phyloP scores from a whole-genome alignment of 441 rosid species.

The Erodium moschatum region DNA sequence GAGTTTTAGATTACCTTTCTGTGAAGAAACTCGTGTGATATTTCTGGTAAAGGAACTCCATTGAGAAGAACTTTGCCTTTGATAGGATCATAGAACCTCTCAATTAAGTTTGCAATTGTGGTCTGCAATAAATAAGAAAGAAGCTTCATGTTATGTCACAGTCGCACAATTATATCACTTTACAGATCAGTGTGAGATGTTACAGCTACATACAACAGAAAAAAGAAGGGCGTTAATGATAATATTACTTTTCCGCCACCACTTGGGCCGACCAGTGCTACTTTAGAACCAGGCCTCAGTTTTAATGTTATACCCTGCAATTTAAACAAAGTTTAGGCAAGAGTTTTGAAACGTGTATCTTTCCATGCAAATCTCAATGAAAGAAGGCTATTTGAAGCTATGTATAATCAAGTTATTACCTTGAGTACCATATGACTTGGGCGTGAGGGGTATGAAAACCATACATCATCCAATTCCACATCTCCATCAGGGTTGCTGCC shows the following conservation, averaged over 20 bases:
- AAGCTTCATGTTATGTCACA: neutral
- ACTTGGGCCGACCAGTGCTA: slow-evolving; percentile 95
- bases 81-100: slow-evolving; percentile 83
- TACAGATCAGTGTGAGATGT: neutral
- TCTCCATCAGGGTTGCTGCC: slow-evolving; percentile 73
- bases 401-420: slow-evolving; percentile 32
- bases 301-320: slow-evolving; percentile 78
- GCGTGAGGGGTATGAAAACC: slow-evolving; percentile 96
- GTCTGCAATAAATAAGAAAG: slow-evolving; percentile 40
- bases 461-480: slow-evolving; percentile 76
- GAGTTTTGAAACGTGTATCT: neutral
- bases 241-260: slow-evolving; percentile 87
- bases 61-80: slow-evolving; percentile 73
- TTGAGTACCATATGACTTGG: slow-evolving; percentile 83
- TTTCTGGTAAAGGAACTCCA: slow-evolving; percentile 71
- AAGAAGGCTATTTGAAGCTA: neutral
- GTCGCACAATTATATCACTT: neutral
- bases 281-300: slow-evolving; percentile 70
- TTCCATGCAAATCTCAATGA: neutral
- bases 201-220: slow-evolving; percentile 4
- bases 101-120: slow-evolving; percentile 79
- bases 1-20: slow-evolving; percentile 37
- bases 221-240: slow-evolving; percentile 7
- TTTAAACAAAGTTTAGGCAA: neutral
- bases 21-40: slow-evolving; percentile 76